These are phyloP conservation scores for Mycena epipterygia DNA, from an alignment of 768 basidiomycete genomes.

Conservation along the genomic window DNA sequence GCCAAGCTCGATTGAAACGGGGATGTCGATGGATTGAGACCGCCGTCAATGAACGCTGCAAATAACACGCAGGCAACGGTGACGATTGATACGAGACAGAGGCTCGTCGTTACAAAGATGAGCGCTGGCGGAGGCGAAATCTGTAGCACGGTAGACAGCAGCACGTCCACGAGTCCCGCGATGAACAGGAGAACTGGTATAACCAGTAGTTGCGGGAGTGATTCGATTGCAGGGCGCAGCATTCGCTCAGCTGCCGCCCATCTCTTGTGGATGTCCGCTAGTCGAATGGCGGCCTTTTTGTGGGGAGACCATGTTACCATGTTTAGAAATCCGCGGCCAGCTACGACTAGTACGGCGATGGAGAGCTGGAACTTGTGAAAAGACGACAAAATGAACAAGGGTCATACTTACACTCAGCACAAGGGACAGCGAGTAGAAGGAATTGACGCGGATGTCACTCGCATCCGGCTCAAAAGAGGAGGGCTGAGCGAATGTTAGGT, in stretches of 20 bases:
- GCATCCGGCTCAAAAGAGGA: conserved; percentile 17
- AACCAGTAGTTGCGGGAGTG: conserved; percentile 25
- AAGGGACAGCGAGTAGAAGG: conserved; percentile 33
- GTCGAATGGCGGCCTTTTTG: conserved; percentile 3
- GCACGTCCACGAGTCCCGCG: conserved; percentile 27
- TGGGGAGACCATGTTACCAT: conserved; percentile 30
- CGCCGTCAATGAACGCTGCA: not conserved
- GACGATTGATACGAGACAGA: conserved; percentile 20
- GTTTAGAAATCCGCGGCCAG: conserved; percentile 31
- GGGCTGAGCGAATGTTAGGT: not conserved
- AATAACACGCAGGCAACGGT: conserved; percentile 1
- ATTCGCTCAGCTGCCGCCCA: conserved; percentile 25
- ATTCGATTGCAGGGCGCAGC: conserved; percentile 32
- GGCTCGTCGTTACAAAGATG: conserved; percentile 10
- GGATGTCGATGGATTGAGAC: conserved; percentile 17
- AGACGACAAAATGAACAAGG: not conserved
- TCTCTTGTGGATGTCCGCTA: conserved; percentile 31
- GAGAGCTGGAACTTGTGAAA: conserved; percentile 13
- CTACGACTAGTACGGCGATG: conserved; percentile 34
- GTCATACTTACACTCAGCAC: conserved; percentile 24
- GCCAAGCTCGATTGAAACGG: conserved; percentile 21
- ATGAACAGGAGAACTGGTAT: conserved; percentile 36
- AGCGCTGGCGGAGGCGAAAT: not conserved
- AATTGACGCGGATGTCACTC: conserved; percentile 29
- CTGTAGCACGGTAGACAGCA: conserved; percentile 14